Conservation (phyloP, 768 basidiomycete genomes). For the Leucocoprinus sp. region DNA sequence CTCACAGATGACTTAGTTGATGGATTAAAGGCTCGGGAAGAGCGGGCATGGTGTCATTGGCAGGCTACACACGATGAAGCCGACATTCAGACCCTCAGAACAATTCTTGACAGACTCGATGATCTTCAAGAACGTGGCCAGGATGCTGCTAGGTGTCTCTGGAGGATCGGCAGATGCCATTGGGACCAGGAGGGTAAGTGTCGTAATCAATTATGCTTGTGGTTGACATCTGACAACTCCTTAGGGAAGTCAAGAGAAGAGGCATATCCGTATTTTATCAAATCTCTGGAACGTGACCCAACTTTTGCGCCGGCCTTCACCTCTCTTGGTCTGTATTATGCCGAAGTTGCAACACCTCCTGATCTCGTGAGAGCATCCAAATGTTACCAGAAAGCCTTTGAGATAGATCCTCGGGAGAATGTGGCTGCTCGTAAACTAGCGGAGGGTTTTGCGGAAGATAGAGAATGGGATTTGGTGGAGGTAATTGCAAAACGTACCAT, state of each 20-base stretch:
- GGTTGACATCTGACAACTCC: slow-evolving; percentile 4
- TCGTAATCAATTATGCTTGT: neutral
- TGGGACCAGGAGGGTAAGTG: slow-evolving; percentile 66
- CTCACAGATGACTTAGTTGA: slow-evolving; percentile 36
- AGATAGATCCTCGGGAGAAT: slow-evolving; percentile 84
- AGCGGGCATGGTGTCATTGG: slow-evolving; percentile 77
- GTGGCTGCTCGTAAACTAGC: slow-evolving; percentile 81
- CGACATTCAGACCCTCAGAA: slow-evolving; percentile 40
- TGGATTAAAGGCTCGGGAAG: slow-evolving; percentile 65
- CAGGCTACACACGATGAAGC: slow-evolving; percentile 40
- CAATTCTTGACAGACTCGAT: slow-evolving; percentile 37
- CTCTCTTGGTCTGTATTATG: slow-evolving; percentile 86
- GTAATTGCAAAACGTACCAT: slow-evolving; percentile 90
- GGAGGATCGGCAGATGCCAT: slow-evolving; percentile 73
- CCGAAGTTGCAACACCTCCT: slow-evolving; percentile 56
- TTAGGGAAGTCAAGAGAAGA: slow-evolving; percentile 46
- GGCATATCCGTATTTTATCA: slow-evolving; percentile 74
- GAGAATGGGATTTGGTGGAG: slow-evolving; percentile 94
- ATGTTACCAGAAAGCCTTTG: slow-evolving; percentile 98
- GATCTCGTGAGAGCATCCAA: slow-evolving; percentile 84
- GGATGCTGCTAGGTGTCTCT: slow-evolving; percentile 74
- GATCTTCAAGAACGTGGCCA: slow-evolving; percentile 36
- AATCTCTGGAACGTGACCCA: slow-evolving; percentile 64
- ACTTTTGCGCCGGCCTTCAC: slow-evolving; percentile 89
- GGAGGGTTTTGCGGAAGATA: slow-evolving; percentile 83